Evolutionary conservation across 2,329 filamentous ascomycete genomes (phyloP), one percentile per base, ranked within the genome.

Genomic region (Beauveria bassiana): DNA sequence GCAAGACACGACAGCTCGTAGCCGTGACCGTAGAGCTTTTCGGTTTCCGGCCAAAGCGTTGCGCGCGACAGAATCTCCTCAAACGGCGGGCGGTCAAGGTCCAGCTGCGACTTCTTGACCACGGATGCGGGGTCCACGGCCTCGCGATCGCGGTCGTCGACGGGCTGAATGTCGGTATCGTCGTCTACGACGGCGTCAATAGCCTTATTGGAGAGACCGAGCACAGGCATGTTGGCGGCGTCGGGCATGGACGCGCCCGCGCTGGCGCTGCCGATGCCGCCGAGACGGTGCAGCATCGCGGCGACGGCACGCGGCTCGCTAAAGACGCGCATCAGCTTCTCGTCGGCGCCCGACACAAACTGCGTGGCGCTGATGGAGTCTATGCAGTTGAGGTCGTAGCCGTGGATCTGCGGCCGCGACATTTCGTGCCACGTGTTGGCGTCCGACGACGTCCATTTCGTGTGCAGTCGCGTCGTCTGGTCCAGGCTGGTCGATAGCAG

Each of bases 261-360:
- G 14, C 66, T 68, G 3, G 61, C 66, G 12, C 53, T 57, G 42
- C 77, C 73, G 62, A 91, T 85, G 5, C 83, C 86, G 65, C 87
- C 88, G 2, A 96, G 80, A 9, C 79, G 82, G 62, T 81, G 75
- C 3, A 97, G 81, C 66, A 98, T 81, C 20, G 82, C 79, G 0
- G 92, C 92, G 10, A 96, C 90, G 5, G 89, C 88, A 70, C 86
- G 89, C 6, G 95, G 95, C 74, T 96, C 87, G 69, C 89, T 87
- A 74, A 99, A 99, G 2, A 99, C 93, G 26, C 95, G 88, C 72
- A 99, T 84, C n/a, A 99, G 84, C 75, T 99, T 99, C 78, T 99
- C 95, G 66, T 99, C 95, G 3, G 95, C 95, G 7, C 95, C 95
- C 2, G 93, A 96, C 24, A 98, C 88, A 71, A 99, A 99, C 67